phyloP scores from a whole-genome alignment of 257 asterid species.

The Scutellaria minor region DNA sequence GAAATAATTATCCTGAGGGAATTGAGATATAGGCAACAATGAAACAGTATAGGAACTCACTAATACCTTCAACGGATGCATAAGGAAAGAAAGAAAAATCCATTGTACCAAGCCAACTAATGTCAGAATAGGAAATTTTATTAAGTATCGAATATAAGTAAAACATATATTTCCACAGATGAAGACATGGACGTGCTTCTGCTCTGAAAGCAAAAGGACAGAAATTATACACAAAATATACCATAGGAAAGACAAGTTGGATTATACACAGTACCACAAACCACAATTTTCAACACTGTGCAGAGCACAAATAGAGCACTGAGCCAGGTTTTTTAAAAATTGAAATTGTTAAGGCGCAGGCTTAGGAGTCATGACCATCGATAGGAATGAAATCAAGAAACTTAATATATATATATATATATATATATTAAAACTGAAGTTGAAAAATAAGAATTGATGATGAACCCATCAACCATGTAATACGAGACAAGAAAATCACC shows the following conservation, averaged over 20 bases:
- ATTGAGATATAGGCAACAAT: constrained; percentile 15
- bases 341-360: constrained; percentile 1
- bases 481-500: constrained; percentile 5
- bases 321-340: background rate
- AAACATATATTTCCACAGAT: constrained; percentile 16
- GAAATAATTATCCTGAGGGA: constrained; percentile 85
- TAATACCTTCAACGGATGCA: constrained; percentile 17
- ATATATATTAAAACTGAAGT: background rate
- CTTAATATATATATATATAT: background rate
- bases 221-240: constrained; percentile 8
- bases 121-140: constrained; percentile 5
- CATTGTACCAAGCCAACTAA: constrained; percentile 27
- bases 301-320: constrained; percentile 2
- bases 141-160: constrained; percentile 4
- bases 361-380: background rate
- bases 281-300: background rate
- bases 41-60: constrained; percentile 23
- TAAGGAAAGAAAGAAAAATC: constrained; percentile 12
- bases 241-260: background rate
- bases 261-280: constrained; percentile 8
- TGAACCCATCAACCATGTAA: background rate
- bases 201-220: constrained; percentile 18
- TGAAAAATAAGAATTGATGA: background rate
- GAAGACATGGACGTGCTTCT: constrained; percentile 2
- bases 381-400: constrained; percentile 9